Percentiles rank a stretch among this genome's conserved stretches.
These are phyloP conservation scores for Phycomyces nitens DNA, from an alignment of 192 early-diverging fungal species.

Conservation along the genomic window DNA sequence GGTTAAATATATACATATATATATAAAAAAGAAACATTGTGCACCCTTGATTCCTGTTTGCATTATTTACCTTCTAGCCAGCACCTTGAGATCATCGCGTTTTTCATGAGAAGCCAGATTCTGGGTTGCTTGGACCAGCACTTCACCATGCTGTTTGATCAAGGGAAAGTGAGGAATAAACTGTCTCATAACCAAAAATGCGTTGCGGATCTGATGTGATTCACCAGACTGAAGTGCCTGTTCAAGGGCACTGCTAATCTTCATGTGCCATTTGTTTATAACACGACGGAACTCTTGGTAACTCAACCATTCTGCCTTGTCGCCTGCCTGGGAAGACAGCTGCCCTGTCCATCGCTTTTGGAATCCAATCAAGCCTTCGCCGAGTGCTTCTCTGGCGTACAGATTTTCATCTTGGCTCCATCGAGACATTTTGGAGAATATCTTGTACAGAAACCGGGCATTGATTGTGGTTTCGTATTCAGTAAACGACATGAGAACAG, in stretches of 20 bases:
- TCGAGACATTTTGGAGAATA: conserved; percentile 49
- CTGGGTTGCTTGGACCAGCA: conserved; percentile 40
- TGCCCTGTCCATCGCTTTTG: conserved; percentile 58
- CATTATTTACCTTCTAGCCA: conserved; percentile 53
- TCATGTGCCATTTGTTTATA: conserved; percentile 72
- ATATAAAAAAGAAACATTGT: too few relatives aligned
- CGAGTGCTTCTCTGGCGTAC: conserved; percentile 55
- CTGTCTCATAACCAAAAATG: conserved; percentile 67
- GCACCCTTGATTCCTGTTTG: not conserved
- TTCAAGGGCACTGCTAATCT: conserved; percentile 33
- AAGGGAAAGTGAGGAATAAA: conserved; percentile 61
- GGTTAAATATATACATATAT: too few relatives aligned
- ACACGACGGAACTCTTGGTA: conserved; percentile 61
- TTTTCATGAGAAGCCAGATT: conserved; percentile 53
- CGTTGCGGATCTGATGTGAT: conserved; percentile 70
- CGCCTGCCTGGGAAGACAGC: conserved; percentile 10
- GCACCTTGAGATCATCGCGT: conserved; percentile 66
- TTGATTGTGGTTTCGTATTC: conserved; percentile 74
- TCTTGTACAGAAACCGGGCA: conserved; percentile 59
- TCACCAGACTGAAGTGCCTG: conserved; percentile 55
- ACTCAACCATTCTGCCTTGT: conserved; percentile 47
- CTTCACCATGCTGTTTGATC: conserved; percentile 51
- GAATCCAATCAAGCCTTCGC: conserved; percentile 63
- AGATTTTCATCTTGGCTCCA: conserved; percentile 52
- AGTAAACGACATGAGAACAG: conserved; percentile 52